Conservation (phyloP, 768 basidiomycete genomes). For the Suillus clintonianus region DNA sequence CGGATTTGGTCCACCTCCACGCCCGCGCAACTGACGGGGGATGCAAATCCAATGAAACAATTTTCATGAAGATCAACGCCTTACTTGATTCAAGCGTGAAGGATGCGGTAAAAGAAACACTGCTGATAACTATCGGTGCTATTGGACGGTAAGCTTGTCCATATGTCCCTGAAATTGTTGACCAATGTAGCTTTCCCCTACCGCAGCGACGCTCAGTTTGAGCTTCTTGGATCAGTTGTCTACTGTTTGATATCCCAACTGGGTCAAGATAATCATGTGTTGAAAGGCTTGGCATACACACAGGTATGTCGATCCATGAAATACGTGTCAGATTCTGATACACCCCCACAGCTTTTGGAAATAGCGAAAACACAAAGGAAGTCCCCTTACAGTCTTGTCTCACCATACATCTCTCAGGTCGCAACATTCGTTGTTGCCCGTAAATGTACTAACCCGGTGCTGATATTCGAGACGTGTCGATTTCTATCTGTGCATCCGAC, state of each 20-base stretch:
- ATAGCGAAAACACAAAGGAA: slow-evolving; percentile 62
- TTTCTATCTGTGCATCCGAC: slow-evolving; percentile 57
- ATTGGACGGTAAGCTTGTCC: slow-evolving; percentile 44
- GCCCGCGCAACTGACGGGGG: slow-evolving; percentile 34
- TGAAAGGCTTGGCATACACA: slow-evolving; percentile 68
- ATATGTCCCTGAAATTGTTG: background rate
- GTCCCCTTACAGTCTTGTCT: slow-evolving; percentile 62
- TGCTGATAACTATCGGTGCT: slow-evolving; percentile 59
- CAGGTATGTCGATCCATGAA: slow-evolving; percentile 47
- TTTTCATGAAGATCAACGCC: slow-evolving; percentile 49
- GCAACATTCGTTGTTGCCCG: slow-evolving; percentile 64
- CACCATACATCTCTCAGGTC: slow-evolving; percentile 69
- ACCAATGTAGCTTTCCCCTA: slow-evolving; percentile 6
- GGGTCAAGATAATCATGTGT: slow-evolving; percentile 63
- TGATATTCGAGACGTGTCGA: slow-evolving; percentile 67
- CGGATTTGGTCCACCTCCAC: slow-evolving; percentile 48
- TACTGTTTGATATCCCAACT: slow-evolving; percentile 67
- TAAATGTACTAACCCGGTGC: slow-evolving; percentile 55
- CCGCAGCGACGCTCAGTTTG: slow-evolving; percentile 47
- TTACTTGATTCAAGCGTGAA: slow-evolving; percentile 46
- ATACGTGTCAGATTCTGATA: background rate
- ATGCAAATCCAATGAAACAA: slow-evolving; percentile 35
- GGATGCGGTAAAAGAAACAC: slow-evolving; percentile 59
- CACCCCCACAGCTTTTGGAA: slow-evolving; percentile 50
- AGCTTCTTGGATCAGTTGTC: slow-evolving; percentile 59